These are phyloP conservation scores for Thalia dealbata DNA, from an alignment of 176 grass and related monocot genomes.

Conservation along the genomic window DNA sequence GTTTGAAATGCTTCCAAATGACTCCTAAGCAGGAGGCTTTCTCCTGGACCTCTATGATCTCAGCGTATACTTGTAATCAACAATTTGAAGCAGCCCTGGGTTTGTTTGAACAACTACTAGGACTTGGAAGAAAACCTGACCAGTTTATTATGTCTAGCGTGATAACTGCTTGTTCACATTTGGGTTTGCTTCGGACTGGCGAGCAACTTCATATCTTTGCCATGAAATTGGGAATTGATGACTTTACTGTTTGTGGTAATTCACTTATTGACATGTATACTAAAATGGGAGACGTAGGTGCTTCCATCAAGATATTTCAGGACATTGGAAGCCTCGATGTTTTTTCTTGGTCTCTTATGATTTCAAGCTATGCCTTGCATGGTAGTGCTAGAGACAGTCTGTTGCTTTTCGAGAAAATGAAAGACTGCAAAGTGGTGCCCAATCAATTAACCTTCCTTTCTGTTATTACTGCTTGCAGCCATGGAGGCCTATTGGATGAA, in stretches of 20 bases:
- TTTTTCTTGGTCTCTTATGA: conserved; percentile 53
- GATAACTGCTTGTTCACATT: conserved; percentile 40
- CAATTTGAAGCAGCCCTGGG: conserved; percentile 41
- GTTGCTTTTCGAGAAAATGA: conserved; percentile 49
- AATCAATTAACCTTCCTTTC: conserved; percentile 37
- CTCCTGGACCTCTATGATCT: conserved; percentile 66
- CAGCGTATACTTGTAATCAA: conserved; percentile 30
- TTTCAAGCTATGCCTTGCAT: conserved; percentile 53
- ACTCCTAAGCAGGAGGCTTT: conserved; percentile 34
- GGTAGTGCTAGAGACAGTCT: conserved; percentile 36
- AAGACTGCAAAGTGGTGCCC: conserved; percentile 23
- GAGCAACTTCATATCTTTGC: conserved; percentile 51
- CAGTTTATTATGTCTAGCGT: conserved; percentile 40
- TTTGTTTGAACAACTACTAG: conserved; percentile 47
- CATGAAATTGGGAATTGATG: conserved; percentile 42
- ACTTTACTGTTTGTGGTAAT: conserved; percentile 47
- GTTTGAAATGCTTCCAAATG: conserved; percentile 55
- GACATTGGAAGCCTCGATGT: conserved; percentile 37
- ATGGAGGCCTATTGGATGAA: conserved; percentile 31
- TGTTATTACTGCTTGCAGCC: conserved; percentile 61
- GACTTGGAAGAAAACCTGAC: conserved; percentile 27
- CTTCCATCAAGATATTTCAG: conserved; percentile 41
- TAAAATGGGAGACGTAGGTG: conserved; percentile 34
- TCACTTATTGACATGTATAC: conserved; percentile 66
- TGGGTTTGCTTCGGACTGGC: conserved; percentile 37